These are phyloP conservation scores for Botrytis tulipae DNA, from an alignment of 2,329 filamentous ascomycete species.

Conservation along the genomic window DNA sequence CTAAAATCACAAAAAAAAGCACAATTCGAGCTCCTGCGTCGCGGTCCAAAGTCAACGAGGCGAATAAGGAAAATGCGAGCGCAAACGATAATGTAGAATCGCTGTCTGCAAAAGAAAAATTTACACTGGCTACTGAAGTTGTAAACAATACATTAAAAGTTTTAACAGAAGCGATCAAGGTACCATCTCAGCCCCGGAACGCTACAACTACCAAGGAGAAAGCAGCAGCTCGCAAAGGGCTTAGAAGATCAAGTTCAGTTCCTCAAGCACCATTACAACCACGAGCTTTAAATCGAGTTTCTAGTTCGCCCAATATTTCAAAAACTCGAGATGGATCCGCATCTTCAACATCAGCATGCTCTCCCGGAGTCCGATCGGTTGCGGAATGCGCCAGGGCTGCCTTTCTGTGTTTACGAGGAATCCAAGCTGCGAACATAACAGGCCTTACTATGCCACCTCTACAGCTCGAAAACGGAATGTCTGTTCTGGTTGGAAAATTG, in stretches of 20 bases:
- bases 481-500: conserved; percentile 65
- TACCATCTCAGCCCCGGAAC: conserved; percentile 30
- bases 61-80: conserved; percentile 33
- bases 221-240: conserved; percentile 41
- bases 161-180: conserved; percentile 64
- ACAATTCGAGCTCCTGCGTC: conserved; percentile 24
- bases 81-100: conserved; percentile 39
- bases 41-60: conserved; percentile 29
- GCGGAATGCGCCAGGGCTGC: conserved; percentile 66
- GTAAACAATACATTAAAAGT: conserved; percentile 69
- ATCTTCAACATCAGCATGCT: conserved; percentile 38
- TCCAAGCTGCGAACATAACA: conserved; percentile 51
- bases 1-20: conserved; percentile 18
- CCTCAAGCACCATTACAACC: conserved; percentile 61
- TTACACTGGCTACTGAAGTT: conserved; percentile 67
- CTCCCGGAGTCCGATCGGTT: conserved; percentile 39
- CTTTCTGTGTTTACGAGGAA: conserved; percentile 61
- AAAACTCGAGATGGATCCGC: conserved; percentile 41
- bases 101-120: conserved; percentile 58
- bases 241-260: conserved; percentile 56
- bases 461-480: conserved; percentile 72
- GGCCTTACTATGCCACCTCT: conserved; percentile 57
- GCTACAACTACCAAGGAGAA: conserved; percentile 41
- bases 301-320: conserved; percentile 58
- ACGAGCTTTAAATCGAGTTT: conserved; percentile 58